These are phyloP conservation scores for Cystofilobasidium ferigula DNA, from an alignment of 768 basidiomycete genomes.

Conservation along the genomic window DNA sequence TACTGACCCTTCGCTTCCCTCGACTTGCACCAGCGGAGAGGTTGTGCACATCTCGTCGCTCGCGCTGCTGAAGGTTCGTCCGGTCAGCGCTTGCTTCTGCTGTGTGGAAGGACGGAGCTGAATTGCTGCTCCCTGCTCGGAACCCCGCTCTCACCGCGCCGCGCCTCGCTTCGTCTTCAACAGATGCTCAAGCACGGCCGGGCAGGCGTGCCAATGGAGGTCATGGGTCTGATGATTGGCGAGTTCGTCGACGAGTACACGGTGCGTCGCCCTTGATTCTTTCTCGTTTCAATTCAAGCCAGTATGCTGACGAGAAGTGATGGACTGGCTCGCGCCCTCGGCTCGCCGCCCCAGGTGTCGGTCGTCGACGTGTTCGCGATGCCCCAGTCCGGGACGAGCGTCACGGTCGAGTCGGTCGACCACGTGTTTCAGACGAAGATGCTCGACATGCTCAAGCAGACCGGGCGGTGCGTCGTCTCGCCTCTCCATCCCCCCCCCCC, in stretches of 20 bases:
- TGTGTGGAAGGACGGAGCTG: not conserved
- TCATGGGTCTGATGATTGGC: conserved; percentile 83
- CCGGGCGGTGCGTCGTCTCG: conserved; percentile 44
- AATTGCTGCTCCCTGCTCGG: too few relatives aligned
- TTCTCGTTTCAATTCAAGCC: not conserved
- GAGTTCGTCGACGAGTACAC: conserved; percentile 96
- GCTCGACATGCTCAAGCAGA: conserved; percentile 99
- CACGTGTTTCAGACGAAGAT: conserved; percentile 97
- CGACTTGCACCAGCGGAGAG: conserved; percentile 37
- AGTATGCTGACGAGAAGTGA: not conserved
- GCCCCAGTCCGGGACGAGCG: conserved; percentile 96
- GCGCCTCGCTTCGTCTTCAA: not conserved
- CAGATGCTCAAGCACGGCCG: conserved; percentile 99
- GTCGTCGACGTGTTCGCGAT: conserved; percentile 97
- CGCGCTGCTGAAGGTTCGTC: conserved; percentile 78
- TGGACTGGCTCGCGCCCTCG: not conserved
- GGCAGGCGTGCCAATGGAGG: conserved; percentile 98
- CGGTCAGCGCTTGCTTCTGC: not conserved
- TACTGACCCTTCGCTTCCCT: not conserved
- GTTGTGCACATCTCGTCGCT: conserved; percentile 88
- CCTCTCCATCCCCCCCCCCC: too few relatives aligned
- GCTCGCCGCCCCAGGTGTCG: conserved; percentile 48
- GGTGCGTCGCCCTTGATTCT: conserved; percentile 29
- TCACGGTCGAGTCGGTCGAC: conserved; percentile 47
- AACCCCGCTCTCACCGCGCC: conserved; percentile 12